Evolutionary conservation across 1,139 yeast species (phyloP), one percentile per base, ranked within the genome.

Genomic region (Magnusiomyces suaveolens): DNA sequence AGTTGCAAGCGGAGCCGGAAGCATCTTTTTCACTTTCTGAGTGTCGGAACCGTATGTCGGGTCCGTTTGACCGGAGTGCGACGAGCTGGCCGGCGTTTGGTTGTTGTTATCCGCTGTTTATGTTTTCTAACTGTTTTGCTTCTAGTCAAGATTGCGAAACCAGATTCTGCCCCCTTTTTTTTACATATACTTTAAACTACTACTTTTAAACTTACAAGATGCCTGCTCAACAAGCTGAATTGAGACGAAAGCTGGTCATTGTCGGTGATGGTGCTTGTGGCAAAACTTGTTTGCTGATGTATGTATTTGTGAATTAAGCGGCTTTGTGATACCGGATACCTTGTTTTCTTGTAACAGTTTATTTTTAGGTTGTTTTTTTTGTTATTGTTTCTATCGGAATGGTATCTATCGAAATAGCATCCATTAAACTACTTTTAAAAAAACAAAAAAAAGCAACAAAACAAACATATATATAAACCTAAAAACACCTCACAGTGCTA

Each of bases 221-320:
- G 72, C 69, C 66, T 59, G 65, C 69, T 52, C 70, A 65, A 56
- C 66, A 63, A 41, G 70, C 72, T 54, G 71, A 69, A 57, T 65
- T 70, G 58, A 66, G 74, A 60, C 76, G 96, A 68, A 90, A 90
- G 69, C 76, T 89, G 55, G 96, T 89, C 54, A 89, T 89, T 57
- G 95, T 89, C 20, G 97, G 97, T 32, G 97, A 69, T n/a, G n/a
- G n/a, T n/a, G n/a, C n/a, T n/a, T n/a, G n/a, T n/a, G n/a, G n/a
- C n/a, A n/a, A n/a, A n/a, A 89, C 97, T 0, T 89, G 74, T 59
- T 60, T 71, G 59, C 63, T 71, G 56, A 72, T 71, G 56, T 46
- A 32, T 46, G 56, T 54, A 54, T 49, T 49, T 29, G 25, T 20
- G 32, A 38, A 16, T 52, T 49, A 43, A 16, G 8, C 18, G 38